Evolutionary conservation across 2,329 filamentous ascomycete species (phyloP).

Genomic region (Hymenoscyphus fraxineus): DNA sequence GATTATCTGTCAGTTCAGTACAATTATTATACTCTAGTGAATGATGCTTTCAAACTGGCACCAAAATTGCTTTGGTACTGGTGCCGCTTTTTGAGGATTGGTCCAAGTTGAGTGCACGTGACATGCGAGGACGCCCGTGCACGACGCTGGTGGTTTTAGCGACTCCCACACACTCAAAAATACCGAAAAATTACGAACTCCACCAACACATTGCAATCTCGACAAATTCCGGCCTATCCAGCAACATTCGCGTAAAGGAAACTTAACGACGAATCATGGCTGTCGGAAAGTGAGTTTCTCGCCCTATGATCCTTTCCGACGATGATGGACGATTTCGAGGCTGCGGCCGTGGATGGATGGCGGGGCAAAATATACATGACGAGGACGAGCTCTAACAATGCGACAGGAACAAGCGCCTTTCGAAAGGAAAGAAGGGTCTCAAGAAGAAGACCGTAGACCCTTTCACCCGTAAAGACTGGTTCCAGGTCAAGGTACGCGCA

Average conservation of each 20-base stretch:
- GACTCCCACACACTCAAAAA: no score
- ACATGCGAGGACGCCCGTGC: no score
- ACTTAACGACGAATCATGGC: conserved; percentile 65
- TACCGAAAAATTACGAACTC: no score
- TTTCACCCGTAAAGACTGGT: conserved; percentile 99
- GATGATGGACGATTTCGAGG: conserved; percentile 8
- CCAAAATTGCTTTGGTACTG: no score
- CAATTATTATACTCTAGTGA: no score
- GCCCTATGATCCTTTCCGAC: conserved; percentile 12
- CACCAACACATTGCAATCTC: background rate
- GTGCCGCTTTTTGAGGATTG: no score
- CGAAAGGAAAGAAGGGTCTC: conserved; percentile 99
- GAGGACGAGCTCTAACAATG: conserved; percentile 30
- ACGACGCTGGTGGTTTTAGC: no score
- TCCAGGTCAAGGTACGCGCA: conserved; percentile 78
- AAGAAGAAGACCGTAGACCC: conserved; percentile 99
- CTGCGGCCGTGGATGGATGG: conserved; percentile 14
- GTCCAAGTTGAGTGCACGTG: no score
- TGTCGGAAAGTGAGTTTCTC: conserved; percentile 67
- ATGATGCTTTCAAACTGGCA: no score
- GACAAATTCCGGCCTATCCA: conserved; percentile 1
- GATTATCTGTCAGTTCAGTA: no score
- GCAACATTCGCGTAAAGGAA: conserved; percentile 30
- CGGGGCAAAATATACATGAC: conserved; percentile 20
- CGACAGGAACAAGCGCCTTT: conserved; percentile 97